Evolutionary conservation across 2,329 filamentous ascomycete genomes (phyloP), one percentile per base, ranked within the genome.

Genomic region (Microsporum audouinii): DNA sequence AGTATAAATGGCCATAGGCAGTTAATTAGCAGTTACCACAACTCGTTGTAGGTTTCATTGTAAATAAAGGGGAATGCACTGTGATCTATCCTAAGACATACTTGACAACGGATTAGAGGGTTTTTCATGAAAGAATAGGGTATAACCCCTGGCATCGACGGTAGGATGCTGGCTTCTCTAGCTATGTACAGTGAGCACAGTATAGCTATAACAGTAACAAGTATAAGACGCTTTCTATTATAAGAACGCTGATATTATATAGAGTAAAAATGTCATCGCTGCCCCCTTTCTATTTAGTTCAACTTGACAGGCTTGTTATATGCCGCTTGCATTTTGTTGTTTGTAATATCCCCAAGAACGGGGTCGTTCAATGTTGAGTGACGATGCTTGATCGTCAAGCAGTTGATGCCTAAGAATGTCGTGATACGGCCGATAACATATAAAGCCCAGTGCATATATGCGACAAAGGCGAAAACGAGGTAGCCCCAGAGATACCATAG

Each of bases 361-460:
- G 36, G 2, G 2, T 27, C 39, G 29, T 29, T 31, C 10, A 14
- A n/a, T 12, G n/a, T n/a, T 39, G 34, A 5, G 4, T 17, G 55
- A 14, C 34, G 55, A 14, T 57, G n/a, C 57, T 76, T 78, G 63
- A 99, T 96, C 0, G 91, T 97, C 66, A 99, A 77, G 70, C 92
- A 96, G 71, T 92, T 94, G 79, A 99, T 99, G 64, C 89, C 91
- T 29, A 99, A 78, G 75, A 88, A 97, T 60, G 86, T 82, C 77
- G 94, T 97, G 68, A 99, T 97, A 71, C 88, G 88, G 64, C 86
- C 88, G 69, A 96, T 90, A 56, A 97, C 91, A 47, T 96, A 79
- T 68, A 88, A 87, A 0, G 94, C 94, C 94, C 94, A 99, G 67
- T 88, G 84, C 73, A 88, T 91, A 75, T 99, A 99, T 2, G 89